phyloP scores from a whole-genome alignment of 2,329 filamentous ascomycete species.

The Sordariomycetes sp. region DNA sequence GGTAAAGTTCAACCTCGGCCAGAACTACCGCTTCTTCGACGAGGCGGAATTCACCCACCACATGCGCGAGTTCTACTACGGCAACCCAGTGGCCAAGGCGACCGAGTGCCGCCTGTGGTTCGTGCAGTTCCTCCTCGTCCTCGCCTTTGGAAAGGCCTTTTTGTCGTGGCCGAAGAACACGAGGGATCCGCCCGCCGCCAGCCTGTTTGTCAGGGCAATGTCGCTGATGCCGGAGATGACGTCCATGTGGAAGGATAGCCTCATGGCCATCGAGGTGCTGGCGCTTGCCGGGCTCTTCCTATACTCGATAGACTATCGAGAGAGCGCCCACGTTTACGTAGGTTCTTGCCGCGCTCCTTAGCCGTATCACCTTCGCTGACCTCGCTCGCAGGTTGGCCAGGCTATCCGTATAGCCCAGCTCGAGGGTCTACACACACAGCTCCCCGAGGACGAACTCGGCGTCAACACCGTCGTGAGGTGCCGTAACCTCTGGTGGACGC shows the following conservation, averaged over 20 bases:
- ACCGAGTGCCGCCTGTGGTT: conserved; percentile 13
- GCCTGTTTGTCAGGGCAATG: conserved; percentile 20
- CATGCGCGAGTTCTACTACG: conserved; percentile 14
- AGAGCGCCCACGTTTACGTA: conserved; percentile 17
- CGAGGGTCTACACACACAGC: conserved; percentile 24
- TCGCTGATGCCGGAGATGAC: conserved; percentile 19
- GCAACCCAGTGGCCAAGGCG: conserved; percentile 8
- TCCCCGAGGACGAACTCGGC: conserved; percentile 21
- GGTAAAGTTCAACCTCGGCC: conserved; percentile 23
- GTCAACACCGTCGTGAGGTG: conserved; percentile 16
- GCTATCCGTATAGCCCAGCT: conserved; percentile 25
- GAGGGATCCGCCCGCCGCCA: conserved; percentile 16
- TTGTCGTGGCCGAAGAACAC: conserved; percentile 11
- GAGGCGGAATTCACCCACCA: conserved; percentile 15
- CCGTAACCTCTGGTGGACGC: conserved; percentile 24
- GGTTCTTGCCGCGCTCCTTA: neutral
- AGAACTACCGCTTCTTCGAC: conserved; percentile 20
- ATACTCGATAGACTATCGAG: conserved; percentile 21
- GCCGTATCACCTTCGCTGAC: neutral
- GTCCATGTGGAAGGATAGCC: conserved; percentile 20
- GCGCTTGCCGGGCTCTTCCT: conserved; percentile 21
- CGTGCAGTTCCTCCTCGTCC: conserved; percentile 12
- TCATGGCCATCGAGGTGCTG: conserved; percentile 21
- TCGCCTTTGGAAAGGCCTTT: conserved; percentile 12
- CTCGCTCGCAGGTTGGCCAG: conserved; percentile 17